A percentile compares a stretch with the other conserved stretches of the same genome.
Conservation (phyloP, 108 stramenopile species). For the Skeletonema marinoi region DNA sequence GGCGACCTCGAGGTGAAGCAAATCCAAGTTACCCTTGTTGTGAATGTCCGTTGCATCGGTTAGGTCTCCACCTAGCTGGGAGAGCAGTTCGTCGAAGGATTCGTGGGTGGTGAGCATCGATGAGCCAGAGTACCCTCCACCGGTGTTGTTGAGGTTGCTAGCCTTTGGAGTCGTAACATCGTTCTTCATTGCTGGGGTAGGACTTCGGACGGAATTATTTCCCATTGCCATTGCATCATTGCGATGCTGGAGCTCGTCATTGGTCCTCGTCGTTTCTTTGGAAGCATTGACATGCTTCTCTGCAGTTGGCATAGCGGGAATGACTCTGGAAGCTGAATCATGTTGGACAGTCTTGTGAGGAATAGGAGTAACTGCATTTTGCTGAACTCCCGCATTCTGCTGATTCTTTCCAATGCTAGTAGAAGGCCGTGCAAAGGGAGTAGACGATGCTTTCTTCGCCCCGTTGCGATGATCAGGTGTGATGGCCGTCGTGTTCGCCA, state of each 20-base stretch:
- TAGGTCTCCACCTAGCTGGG: constrained; percentile 28
- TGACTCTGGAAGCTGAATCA: neutral
- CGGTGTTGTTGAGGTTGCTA: constrained; percentile 29
- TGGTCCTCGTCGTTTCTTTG: neutral
- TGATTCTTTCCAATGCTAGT: neutral
- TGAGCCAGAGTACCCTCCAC: constrained; percentile 3
- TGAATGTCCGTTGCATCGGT: constrained; percentile 34
- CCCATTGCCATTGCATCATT: neutral
- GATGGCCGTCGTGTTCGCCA: constrained; percentile 9
- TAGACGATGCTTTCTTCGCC: neutral
- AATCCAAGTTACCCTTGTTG: constrained; percentile 32
- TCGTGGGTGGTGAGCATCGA: constrained; percentile 13
- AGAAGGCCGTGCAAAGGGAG: neutral
- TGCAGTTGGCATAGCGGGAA: constrained; percentile 4
- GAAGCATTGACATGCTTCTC: neutral
- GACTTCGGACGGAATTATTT: constrained; percentile 23
- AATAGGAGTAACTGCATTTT: constrained; percentile 5
- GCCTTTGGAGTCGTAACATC: constrained; percentile 34
- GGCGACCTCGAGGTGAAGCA: constrained; percentile 45
- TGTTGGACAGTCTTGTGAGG: neutral
- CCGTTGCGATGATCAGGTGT: constrained; percentile 26
- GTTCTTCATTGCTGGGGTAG: constrained; percentile 3
- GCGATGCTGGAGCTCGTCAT: neutral
- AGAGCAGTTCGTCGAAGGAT: constrained; percentile 39
- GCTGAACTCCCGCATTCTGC: neutral